Base-by-base conservation (phyloP, 768 basidiomycete genomes). In the Mycena alexandri region DNA sequence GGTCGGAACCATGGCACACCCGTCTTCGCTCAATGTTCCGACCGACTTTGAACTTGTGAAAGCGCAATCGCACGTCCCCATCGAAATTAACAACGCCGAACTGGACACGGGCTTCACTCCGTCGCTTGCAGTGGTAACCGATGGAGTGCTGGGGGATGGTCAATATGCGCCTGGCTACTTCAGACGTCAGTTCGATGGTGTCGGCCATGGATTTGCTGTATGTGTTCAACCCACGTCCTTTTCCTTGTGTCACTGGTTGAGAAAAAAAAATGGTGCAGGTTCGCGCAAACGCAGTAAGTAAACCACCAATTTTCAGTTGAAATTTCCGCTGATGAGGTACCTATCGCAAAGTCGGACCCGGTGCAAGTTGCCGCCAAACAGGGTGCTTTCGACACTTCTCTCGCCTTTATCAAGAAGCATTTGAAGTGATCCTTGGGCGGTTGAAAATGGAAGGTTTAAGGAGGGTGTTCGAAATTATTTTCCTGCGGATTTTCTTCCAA, bases 171-270 rank as follows among this genome's bases (percentile, higher is more conserved):
- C 69, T 0, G 71, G 68, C 5, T 72, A 70, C 34, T 53, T 67
- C n/a, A 67, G 71, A 34, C 58, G 65, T 22, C 65, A 70, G 47
- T 70, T 70, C 47, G 59, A 61, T 25, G 66, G 66, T 16, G 69
- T 72, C 12, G 71, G 43, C 6, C 71, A 72, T 38, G 71, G 71
- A 29, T 72, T 72, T 21, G 71, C 71, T 21, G 71, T 72, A 34
- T 6, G 68, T 60, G 19, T 29, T n/a, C 17, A 13, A 22, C 38
- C 11, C n/a, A 0, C 16, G 1, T 29, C n/a, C n/a, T 12, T 46
- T 46, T 10, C 9, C 13, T 6, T 10, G n/a, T n/a, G n/a, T 34
- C 10, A 6, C 1, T 29, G 42, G 14, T 14, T 21, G 42, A n/a
- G n/a, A 43, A 29, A 46, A 1, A 21, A 43, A 44, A 57, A 12